Evolutionary conservation across 768 basidiomycete species (phyloP).

Genomic region (Asterophora parasitica): DNA sequence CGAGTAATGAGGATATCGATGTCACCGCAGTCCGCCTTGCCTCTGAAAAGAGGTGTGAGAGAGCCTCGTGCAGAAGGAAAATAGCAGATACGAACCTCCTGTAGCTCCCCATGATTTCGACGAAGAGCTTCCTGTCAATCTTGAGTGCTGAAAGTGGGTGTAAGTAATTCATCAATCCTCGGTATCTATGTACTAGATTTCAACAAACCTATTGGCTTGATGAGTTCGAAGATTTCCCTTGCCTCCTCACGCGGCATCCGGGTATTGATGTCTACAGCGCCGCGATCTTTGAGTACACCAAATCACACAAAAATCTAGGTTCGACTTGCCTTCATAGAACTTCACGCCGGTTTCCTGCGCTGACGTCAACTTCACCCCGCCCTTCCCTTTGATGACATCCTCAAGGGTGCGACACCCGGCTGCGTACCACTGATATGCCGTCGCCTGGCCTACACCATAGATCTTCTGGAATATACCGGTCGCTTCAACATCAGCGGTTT

Average conservation of each 20-base stretch:
- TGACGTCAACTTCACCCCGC: slow-evolving; percentile 53
- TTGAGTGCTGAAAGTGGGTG: slow-evolving; percentile 50
- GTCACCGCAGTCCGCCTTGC: slow-evolving; percentile 81
- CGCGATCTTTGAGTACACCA: too few relatives aligned
- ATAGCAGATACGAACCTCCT: slow-evolving; percentile 43
- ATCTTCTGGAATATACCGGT: slow-evolving; percentile 68
- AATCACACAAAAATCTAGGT: too few relatives aligned
- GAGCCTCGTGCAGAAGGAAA: neutral
- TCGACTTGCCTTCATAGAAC: slow-evolving; percentile 59
- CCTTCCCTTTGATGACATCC: slow-evolving; percentile 58
- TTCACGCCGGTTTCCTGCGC: slow-evolving; percentile 65
- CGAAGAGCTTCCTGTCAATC: slow-evolving; percentile 64
- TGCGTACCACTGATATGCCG: slow-evolving; percentile 69
- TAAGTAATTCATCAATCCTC: neutral
- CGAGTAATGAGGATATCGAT: slow-evolving; percentile 89
- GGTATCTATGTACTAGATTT: neutral
- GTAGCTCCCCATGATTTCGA: slow-evolving; percentile 93
- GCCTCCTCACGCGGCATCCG: slow-evolving; percentile 87
- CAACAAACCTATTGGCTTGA: slow-evolving; percentile 62
- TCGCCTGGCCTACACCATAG: slow-evolving; percentile 75
- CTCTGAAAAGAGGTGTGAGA: slow-evolving; percentile 40
- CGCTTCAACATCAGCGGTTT: slow-evolving; percentile 55
- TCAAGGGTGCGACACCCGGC: slow-evolving; percentile 75
- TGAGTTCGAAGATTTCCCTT: slow-evolving; percentile 61
- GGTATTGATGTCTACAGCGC: slow-evolving; percentile 61